These are phyloP conservation scores for Mycotypha africana DNA, from an alignment of 371 early-diverging fungal species.

Conservation along the genomic window DNA sequence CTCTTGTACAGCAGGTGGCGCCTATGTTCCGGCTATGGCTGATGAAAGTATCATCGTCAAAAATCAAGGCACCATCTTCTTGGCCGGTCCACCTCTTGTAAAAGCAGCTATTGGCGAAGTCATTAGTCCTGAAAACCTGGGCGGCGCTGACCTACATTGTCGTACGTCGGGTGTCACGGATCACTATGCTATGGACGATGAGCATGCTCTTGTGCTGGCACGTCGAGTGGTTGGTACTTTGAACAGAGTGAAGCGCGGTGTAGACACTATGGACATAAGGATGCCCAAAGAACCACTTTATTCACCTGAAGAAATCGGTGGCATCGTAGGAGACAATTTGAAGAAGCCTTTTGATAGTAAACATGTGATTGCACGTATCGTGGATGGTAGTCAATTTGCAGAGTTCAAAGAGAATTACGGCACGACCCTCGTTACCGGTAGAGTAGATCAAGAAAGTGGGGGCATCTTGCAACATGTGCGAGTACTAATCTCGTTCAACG, in stretches of 20 bases:
- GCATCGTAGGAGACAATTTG: conserved; percentile 94
- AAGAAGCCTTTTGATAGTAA: conserved; percentile 89
- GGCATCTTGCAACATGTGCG: neutral
- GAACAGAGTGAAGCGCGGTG: conserved; percentile 69
- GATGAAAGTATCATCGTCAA: conserved; percentile 96
- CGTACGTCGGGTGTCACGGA: conserved; percentile 94
- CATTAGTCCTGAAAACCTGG: conserved; percentile 92
- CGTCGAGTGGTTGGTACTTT: conserved; percentile 83
- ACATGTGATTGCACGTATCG: conserved; percentile 94
- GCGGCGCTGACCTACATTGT: conserved; percentile 97
- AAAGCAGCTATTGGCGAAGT: conserved; percentile 97
- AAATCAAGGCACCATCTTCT: conserved; percentile 96
- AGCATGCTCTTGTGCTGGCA: conserved; percentile 86
- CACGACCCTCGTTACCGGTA: conserved; percentile 87
- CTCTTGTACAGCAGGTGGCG: conserved; percentile 98
- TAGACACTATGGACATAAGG: conserved; percentile 32
- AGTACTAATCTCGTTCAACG: neutral
- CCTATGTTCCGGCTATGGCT: conserved; percentile 98
- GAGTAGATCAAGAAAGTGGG: neutral
- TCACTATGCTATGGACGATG: conserved; percentile 89
- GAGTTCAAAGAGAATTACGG: conserved; percentile 97
- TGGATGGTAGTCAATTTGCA: conserved; percentile 89
- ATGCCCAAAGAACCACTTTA: conserved; percentile 82
- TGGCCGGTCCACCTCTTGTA: conserved; percentile 95
- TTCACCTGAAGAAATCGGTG: conserved; percentile 81